These are phyloP conservation scores for Coffea canephora DNA, from an alignment of 257 asterid genomes.

Conservation along the genomic window DNA sequence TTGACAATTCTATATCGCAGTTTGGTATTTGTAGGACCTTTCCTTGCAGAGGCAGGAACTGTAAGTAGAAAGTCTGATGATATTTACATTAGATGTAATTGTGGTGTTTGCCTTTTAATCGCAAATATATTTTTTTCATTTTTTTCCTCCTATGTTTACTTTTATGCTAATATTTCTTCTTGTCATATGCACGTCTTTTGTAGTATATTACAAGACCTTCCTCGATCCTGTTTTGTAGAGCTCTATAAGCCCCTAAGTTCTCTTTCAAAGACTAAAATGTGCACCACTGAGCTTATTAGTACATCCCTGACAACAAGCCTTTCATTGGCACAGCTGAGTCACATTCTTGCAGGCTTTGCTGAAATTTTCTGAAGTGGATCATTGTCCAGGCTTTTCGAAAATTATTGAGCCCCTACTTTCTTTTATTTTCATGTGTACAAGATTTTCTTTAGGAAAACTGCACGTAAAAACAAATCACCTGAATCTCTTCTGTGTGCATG, in stretches of 20 bases:
- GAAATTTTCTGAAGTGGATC: too few species aligned
- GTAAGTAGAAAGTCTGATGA: conserved; percentile 18
- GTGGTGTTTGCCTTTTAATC: background rate
- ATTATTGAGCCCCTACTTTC: too few species aligned
- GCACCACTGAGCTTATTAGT: background rate
- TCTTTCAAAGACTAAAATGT: background rate
- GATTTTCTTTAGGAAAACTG: too few species aligned
- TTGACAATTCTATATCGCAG: conserved; percentile 7
- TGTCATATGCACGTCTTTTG: background rate
- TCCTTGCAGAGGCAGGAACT: conserved; percentile 1
- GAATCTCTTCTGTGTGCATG: too few species aligned
- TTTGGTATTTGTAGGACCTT: conserved; percentile 11
- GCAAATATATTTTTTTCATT: background rate
- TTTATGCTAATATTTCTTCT: background rate
- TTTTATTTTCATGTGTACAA: too few species aligned
- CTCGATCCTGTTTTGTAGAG: too few species aligned
- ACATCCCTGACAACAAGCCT: background rate
- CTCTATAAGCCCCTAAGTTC: too few species aligned
- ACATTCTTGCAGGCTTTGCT: too few species aligned
- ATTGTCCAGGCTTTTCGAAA: too few species aligned
- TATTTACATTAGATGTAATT: conserved; percentile 1
- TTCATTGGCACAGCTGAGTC: background rate
- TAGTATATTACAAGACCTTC: background rate
- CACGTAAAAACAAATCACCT: too few species aligned
- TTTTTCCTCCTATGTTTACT: background rate